Evolutionary conservation across 257 asterid genomes (phyloP), one percentile per base, ranked within the genome.

Genomic region (Capsicum baccatum): DNA sequence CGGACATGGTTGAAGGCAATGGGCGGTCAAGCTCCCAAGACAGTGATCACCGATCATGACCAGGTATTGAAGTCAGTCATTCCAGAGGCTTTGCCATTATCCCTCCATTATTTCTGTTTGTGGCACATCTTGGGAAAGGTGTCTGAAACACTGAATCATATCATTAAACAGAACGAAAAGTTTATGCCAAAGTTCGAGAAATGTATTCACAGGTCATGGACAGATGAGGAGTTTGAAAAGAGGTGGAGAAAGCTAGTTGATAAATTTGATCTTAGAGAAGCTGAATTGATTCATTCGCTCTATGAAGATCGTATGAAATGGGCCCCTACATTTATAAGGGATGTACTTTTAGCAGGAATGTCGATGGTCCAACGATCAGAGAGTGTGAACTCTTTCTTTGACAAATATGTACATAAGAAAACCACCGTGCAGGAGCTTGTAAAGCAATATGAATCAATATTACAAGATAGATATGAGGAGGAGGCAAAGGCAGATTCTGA

Each of bases 401-500:
- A 96, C 91, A 96, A 93, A 86, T 96, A 93, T 85, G 92, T 96
- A 59, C 99, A 96, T 84, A 92, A 92, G 94, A 94, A 94, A 91
- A 96, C 98, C 67, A 89, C 92, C 3, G 86, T 93, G 80, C 98
- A 89, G 83, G 99, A 94, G 90, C 92, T 96, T 85, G 84, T 93
- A 56, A 94, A 91, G 84, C 98, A 91, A 85, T 96, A 96, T 79
- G 98, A 92, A 83, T 79, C 93, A 37, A 91, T 96, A 83, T 80
- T 94, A 86, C 96, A 90, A 82, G 98, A 96, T 83, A 89, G 99
- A 86, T 92, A 94, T 50, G 98, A 96, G 89, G 99, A 96, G 86
- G 99, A 94, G 88, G 97, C 97, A n/a, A 96, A 93, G 89, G 95
- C 97, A 81, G 89, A 92, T 83, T 94, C 91, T 74, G 99, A 96